Evolutionary conservation across 257 asterid species (phyloP).

Genomic region (Primulina tabacum): DNA sequence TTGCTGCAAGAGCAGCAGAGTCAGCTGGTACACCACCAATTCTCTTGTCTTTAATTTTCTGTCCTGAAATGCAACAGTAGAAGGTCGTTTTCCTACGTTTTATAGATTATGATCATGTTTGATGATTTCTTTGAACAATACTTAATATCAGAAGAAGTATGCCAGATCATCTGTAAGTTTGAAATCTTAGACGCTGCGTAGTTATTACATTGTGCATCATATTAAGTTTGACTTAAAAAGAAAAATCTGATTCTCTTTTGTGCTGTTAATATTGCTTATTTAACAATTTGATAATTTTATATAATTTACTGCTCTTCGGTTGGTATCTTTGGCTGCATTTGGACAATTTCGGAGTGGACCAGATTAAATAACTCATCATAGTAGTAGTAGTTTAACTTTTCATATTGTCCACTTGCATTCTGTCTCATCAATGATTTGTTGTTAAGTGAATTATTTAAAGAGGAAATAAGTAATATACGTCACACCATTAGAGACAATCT

Average conservation of each 20-base stretch:
- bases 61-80: background rate
- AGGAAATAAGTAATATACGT: background rate
- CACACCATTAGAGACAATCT: conserved; percentile 14
- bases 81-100: too few species aligned
- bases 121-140: background rate
- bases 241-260: background rate
- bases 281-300: background rate
- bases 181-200: background rate
- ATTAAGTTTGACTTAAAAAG: background rate
- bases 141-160: too few species aligned
- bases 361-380: conserved; percentile 24
- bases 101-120: background rate
- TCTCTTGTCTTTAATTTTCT: background rate
- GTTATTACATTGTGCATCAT: background rate
- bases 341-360: conserved; percentile 1
- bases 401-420: conserved; percentile 17
- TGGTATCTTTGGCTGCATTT: background rate
- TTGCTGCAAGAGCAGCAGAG: conserved; percentile 84
- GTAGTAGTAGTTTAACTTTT: conserved; percentile 8
- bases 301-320: background rate
- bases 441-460: conserved; percentile 3
- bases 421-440: conserved; percentile 11
- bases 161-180: too few species aligned
- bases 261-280: background rate
- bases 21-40: conserved; percentile 64